Conservation (phyloP, 495 filamentous ascomycete genomes). For the Talaromyces thailandensis region DNA sequence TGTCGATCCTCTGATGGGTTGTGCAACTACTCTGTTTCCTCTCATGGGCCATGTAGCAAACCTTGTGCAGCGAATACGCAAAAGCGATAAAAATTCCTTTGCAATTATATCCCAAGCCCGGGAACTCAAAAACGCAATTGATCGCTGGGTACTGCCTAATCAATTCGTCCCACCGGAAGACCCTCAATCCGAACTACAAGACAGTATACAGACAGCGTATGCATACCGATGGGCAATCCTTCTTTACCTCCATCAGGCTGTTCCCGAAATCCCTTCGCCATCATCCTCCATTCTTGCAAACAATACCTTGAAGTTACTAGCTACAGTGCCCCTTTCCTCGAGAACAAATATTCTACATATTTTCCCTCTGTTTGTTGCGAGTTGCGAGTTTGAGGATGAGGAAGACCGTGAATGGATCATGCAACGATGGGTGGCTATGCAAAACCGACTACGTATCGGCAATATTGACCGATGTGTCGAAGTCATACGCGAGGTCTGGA, state of each 20-base stretch:
- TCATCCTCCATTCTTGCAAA: conserved; percentile 51
- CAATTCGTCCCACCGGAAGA: conserved; percentile 58
- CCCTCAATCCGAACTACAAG: conserved; percentile 51
- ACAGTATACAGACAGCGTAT: conserved; percentile 63
- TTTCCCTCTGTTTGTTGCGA: conserved; percentile 64
- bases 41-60: conserved; percentile 62
- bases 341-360: conserved; percentile 68
- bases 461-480: conserved; percentile 67
- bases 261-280: conserved; percentile 62
- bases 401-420: conserved; percentile 65
- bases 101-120: conserved; percentile 56
- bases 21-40: conserved; percentile 63
- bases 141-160: conserved; percentile 54
- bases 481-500: conserved; percentile 65
- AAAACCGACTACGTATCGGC: conserved; percentile 57
- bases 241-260: conserved; percentile 68
- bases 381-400: conserved; percentile 52
- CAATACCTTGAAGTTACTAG: conserved; percentile 51
- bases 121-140: conserved; percentile 52
- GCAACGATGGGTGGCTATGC: conserved; percentile 56
- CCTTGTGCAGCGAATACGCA: conserved; percentile 56
- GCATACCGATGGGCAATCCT: conserved; percentile 72
- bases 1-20: conserved; percentile 71
- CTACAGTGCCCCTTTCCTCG: conserved; percentile 53
- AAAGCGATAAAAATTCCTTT: conserved; percentile 47